phyloP scores from a whole-genome alignment of 257 asterid species.

The Lithospermum erythrorhizon region DNA sequence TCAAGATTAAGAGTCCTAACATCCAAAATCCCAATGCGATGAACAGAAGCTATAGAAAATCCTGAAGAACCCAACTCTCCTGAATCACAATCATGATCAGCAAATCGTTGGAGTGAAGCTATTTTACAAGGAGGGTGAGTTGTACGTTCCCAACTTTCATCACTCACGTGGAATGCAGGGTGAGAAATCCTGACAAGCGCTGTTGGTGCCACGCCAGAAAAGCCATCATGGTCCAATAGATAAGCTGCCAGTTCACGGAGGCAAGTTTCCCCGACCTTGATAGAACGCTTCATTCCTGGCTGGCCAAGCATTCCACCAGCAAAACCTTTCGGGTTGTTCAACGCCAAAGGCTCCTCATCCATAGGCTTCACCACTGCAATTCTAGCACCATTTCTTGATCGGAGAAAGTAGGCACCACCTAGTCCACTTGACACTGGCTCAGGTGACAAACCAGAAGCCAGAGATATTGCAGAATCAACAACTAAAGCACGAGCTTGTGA shows the following conservation, averaged over 20 bases:
- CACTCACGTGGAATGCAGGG: constrained; percentile 47
- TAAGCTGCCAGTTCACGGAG: constrained; percentile 88
- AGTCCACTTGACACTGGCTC: constrained; percentile 83
- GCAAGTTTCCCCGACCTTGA: constrained; percentile 85
- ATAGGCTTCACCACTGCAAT: constrained; percentile 88
- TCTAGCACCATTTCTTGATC: constrained; percentile 42
- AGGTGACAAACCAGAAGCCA: constrained; percentile 71
- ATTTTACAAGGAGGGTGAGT: constrained; percentile 36
- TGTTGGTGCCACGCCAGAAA: constrained; percentile 88
- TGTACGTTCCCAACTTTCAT: constrained; percentile 15
- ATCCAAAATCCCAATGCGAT: constrained; percentile 79
- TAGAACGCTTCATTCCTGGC: constrained; percentile 86
- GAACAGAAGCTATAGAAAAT: constrained; percentile 69
- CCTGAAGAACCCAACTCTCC: constrained; percentile 91
- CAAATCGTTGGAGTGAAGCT: constrained; percentile 79
- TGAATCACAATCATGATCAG: constrained; percentile 69
- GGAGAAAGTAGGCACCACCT: constrained; percentile 85
- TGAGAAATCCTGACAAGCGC: constrained; percentile 69
- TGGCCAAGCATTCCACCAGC: constrained; percentile 85
- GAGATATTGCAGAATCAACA: constrained; percentile 74
- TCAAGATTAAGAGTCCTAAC: constrained; percentile 81
- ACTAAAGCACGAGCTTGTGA: constrained; percentile 65
- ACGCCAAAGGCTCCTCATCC: constrained; percentile 92
- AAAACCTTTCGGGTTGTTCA: constrained; percentile 85
- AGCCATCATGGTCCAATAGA: constrained; percentile 70